Evolutionary conservation across 2,329 filamentous ascomycete genomes (phyloP).

Genomic region (Penicillium olsonii): DNA sequence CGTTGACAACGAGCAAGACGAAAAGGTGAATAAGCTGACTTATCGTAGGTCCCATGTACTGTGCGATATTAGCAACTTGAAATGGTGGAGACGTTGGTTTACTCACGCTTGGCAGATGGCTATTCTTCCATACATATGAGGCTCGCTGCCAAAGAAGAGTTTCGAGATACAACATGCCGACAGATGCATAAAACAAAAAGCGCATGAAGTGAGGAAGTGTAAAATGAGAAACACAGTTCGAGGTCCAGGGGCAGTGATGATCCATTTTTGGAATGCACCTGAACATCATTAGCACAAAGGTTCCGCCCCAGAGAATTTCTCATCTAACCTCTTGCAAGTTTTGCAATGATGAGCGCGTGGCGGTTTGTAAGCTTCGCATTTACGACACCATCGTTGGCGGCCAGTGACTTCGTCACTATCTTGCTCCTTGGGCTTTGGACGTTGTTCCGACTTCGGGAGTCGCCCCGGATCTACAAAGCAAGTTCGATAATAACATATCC

Average conservation of each 20-base stretch:
- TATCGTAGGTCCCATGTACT: constrained; percentile 61
- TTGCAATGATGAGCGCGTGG: constrained; percentile 67
- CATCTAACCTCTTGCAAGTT: constrained; percentile 57
- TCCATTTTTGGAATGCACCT: constrained; percentile 68
- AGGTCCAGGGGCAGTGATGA: constrained; percentile 68
- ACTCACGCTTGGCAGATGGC: constrained; percentile 59
- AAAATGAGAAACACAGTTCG: constrained; percentile 66
- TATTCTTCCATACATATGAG: constrained; percentile 56
- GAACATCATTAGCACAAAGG: constrained; percentile 9
- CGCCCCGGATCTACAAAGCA: constrained; percentile 61
- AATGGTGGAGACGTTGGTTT: not conserved
- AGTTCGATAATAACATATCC: constrained; percentile 61
- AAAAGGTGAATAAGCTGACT: constrained; percentile 59
- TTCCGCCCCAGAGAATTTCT: not conserved
- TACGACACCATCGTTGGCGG: constrained; percentile 59
- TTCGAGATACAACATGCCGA: constrained; percentile 59
- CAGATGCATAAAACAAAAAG: constrained; percentile 61
- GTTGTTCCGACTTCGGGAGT: constrained; percentile 49
- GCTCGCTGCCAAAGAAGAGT: constrained; percentile 55
- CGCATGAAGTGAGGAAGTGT: constrained; percentile 67
- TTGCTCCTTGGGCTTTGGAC: constrained; percentile 17
- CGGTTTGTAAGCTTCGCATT: constrained; percentile 62
- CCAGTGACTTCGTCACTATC: constrained; percentile 23
- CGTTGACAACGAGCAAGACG: constrained; percentile 55
- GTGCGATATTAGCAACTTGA: constrained; percentile 5